A percentile compares a stretch with the other conserved stretches of the same genome.
phyloP scores from a whole-genome alignment of 805 yeast species.

The Myxozyma kluyveri region DNA sequence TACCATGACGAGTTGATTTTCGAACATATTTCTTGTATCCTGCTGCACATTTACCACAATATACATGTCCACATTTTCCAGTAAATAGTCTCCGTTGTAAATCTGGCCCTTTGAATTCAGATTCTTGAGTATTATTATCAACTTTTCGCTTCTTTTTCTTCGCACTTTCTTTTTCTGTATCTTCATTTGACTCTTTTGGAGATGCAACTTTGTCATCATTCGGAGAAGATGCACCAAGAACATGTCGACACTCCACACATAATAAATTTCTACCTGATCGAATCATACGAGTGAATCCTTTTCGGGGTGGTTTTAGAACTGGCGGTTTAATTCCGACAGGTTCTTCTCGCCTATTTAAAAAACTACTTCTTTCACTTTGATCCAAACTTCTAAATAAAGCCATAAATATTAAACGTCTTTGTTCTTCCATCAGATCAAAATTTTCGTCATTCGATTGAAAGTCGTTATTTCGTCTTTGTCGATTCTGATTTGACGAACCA shows the following conservation, averaged over 20 bases:
- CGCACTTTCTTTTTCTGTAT: not conserved
- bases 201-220: conserved; percentile 1
- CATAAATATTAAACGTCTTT: not conserved
- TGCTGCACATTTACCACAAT: conserved; percentile 27
- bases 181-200: conserved; percentile 1
- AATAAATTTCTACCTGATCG: conserved; percentile 9
- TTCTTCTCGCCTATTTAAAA: not conserved
- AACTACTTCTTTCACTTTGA: not conserved
- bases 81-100: conserved; percentile 17
- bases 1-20: not conserved
- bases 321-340: not conserved
- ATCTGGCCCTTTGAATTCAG: not conserved
- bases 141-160: conserved; percentile 1
- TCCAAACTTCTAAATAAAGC: not conserved
- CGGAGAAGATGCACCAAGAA: conserved; percentile 13
- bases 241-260: conserved; percentile 19
- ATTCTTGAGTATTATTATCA: not conserved
- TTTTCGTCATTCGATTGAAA: not conserved
- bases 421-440: not conserved
- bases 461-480: no score
- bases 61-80: conserved; percentile 28
- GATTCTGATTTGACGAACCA: not conserved
- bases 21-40: conserved; percentile 8
- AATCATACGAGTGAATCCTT: conserved; percentile 15
- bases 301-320: conserved; percentile 9